Evolutionary conservation across 495 filamentous ascomycete genomes (phyloP), one percentile per base, ranked within the genome.

Genomic region (Cenococcum geophilum): DNA sequence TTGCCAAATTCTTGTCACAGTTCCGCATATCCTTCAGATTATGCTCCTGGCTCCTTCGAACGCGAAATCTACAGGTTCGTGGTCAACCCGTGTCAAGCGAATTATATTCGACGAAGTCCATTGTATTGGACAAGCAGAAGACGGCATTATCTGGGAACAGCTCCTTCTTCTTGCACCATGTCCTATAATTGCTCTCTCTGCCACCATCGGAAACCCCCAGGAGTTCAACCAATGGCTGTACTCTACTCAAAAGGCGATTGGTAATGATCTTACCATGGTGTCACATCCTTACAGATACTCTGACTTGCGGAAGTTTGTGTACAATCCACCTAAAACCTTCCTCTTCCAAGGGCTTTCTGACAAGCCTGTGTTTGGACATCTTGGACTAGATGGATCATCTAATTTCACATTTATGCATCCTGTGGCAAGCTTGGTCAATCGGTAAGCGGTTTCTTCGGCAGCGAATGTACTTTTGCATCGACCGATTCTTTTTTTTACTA

Each of bases 41-140:
- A 88, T 92, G 86, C 76, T 91, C 1, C 74, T 92, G 2, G 76
- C 84, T 0, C 86, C 88, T 0, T 71, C 75, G 0, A 87, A 90
- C 65, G 86, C 87, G 21, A 80, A 79, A 6, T 21, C 11, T 5
- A 32, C 27, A 6, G 27, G 27, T 22, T 75, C 82, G 4, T 92
- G 87, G 85, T 79, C 87, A 1, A 73, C 75, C 2, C 72, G 83
- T 57, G 77, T 92, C 4, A 85, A 80, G 58, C 77, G 86, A 14
- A 90, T 92, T 66, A 91, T 91, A 37, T 91, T 91, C 58, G 89
- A 92, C 62, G 88, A 91, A 72, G 81, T 91, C n/a, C 88, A 92
- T 70, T 89, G 79, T 16, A 90, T 91, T 57, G 86, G 87, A 0
- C 84, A 90, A 70, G 80, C 84, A 1, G 83, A 91, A 18, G 88